A percentile compares a stretch with the other conserved stretches of the same genome.
phyloP scores from a whole-genome alignment of 2,329 filamentous ascomycete genomes.

The Cladobotryum protrusum region DNA sequence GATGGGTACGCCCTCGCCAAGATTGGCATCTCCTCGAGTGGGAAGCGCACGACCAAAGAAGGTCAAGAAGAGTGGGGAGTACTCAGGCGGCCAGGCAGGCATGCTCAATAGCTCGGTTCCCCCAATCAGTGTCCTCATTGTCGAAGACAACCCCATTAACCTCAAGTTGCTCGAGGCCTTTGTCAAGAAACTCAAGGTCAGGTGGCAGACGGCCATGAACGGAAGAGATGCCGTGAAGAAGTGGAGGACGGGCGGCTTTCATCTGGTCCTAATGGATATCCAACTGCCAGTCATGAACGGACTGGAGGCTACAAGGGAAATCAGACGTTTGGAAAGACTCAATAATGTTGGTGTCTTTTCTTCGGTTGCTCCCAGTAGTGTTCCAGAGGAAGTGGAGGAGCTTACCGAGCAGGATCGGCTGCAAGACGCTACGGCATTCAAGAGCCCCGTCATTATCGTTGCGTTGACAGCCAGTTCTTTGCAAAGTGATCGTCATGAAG shows the following conservation, averaged over 20 bases:
- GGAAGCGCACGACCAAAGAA: slow-evolving; percentile 42
- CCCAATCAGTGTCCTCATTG: slow-evolving; percentile 94
- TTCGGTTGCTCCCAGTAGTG: slow-evolving; percentile 52
- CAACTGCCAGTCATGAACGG: slow-evolving; percentile 96
- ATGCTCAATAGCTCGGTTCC: slow-evolving; percentile 78
- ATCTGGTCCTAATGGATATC: slow-evolving; percentile 97
- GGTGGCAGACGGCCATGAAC: slow-evolving; percentile 97
- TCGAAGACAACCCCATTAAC: slow-evolving; percentile 99
- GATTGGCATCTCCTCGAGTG: slow-evolving; percentile 43
- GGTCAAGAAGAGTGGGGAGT: slow-evolving; percentile 45
- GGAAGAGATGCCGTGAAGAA: slow-evolving; percentile 88
- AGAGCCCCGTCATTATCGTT: slow-evolving; percentile 96
- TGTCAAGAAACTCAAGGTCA: slow-evolving; percentile 89
- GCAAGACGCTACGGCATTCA: slow-evolving; percentile 67
- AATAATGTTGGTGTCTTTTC: slow-evolving; percentile 92
- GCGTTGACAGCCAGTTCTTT: slow-evolving; percentile 90
- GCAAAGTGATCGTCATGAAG: slow-evolving; percentile 92
- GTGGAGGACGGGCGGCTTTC: slow-evolving; percentile 88
- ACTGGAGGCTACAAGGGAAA: slow-evolving; percentile 90
- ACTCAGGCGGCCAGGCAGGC: slow-evolving; percentile 48
- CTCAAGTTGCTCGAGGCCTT: slow-evolving; percentile 88
- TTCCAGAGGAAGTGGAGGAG: slow-evolving; percentile 38
- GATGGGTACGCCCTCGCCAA: slow-evolving; percentile 42
- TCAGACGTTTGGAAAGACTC: slow-evolving; percentile 77
- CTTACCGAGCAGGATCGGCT: slow-evolving; percentile 62